These are phyloP conservation scores for Microbotryum intermedium DNA, from an alignment of 1,284 basidiomycete species.

Conservation along the genomic window DNA sequence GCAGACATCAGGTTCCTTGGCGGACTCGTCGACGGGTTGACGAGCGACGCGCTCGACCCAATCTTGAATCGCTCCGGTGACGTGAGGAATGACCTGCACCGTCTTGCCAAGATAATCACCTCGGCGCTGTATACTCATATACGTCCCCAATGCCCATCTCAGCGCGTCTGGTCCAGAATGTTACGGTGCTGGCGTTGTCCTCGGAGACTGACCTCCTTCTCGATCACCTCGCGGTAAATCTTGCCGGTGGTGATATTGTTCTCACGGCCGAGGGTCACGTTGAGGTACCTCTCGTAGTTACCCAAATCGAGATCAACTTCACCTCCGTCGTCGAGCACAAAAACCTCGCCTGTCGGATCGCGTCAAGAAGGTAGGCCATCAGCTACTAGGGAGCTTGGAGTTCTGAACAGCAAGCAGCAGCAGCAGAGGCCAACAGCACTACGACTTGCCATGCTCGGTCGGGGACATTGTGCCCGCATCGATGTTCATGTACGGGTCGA, in stretches of 20 bases:
- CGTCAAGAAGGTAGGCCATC: not conserved
- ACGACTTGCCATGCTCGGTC: slow-evolving; percentile 79
- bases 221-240: slow-evolving; percentile 94
- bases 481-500: slow-evolving; percentile 99
- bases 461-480: slow-evolving; percentile 99
- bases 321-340: slow-evolving; percentile 95
- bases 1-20: slow-evolving; percentile 88
- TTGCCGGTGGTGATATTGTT: slow-evolving; percentile 99
- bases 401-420: no score
- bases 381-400: not conserved
- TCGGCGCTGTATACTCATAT: slow-evolving; percentile 54
- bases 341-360: slow-evolving; percentile 73
- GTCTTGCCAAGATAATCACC: slow-evolving; percentile 98
- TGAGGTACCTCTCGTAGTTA: slow-evolving; percentile 96
- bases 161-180: not conserved
- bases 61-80: slow-evolving; percentile 95
- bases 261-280: slow-evolving; percentile 85
- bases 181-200: not conserved
- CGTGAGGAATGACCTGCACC: slow-evolving; percentile 93
- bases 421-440: not conserved
- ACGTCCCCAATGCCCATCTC: not conserved
- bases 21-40: slow-evolving; percentile 89
- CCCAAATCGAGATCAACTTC: slow-evolving; percentile 97
- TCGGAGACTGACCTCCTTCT: slow-evolving; percentile 62
- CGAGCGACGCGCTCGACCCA: slow-evolving; percentile 95